Evolutionary conservation across 192 early-diverging fungal species (phyloP).

Genomic region (Thamnidium elegans): DNA sequence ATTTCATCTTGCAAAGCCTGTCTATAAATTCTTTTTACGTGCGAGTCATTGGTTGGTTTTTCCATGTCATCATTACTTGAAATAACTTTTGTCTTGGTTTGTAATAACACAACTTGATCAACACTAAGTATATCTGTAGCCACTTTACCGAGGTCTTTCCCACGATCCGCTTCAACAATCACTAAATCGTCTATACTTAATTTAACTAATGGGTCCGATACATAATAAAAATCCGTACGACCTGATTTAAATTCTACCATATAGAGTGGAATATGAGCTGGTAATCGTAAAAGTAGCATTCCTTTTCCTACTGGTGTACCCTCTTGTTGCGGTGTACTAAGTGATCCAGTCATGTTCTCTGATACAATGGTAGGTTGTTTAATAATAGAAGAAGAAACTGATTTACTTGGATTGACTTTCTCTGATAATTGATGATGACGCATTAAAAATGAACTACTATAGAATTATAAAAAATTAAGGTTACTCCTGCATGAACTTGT

Average conservation of each 20-base stretch:
- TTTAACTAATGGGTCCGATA: conserved; percentile 51
- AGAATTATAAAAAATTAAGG: no score
- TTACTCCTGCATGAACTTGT: no score
- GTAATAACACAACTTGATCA: conserved; percentile 48
- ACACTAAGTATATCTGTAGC: conserved; percentile 62
- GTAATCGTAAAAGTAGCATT: conserved; percentile 44
- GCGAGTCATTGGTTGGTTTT: conserved; percentile 16
- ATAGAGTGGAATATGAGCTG: conserved; percentile 60
- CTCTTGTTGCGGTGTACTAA: neutral
- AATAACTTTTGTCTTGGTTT: conserved; percentile 20
- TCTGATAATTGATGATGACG: no score
- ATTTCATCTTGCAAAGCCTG: conserved; percentile 80
- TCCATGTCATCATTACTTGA: conserved; percentile 41
- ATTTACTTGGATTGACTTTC: no score
- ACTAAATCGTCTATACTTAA: conserved; percentile 67
- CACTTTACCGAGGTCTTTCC: conserved; percentile 85
- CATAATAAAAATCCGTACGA: conserved; percentile 78
- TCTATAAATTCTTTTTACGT: conserved; percentile 86
- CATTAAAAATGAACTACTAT: no score
- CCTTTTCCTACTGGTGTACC: neutral
- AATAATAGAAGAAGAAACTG: no score
- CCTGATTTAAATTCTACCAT: conserved; percentile 88
- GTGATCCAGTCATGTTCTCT: no score
- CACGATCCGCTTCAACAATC: conserved; percentile 88
- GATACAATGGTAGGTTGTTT: no score